phyloP scores from a whole-genome alignment of 2,329 filamentous ascomycete species.

The Tolypocladium capitatum region DNA sequence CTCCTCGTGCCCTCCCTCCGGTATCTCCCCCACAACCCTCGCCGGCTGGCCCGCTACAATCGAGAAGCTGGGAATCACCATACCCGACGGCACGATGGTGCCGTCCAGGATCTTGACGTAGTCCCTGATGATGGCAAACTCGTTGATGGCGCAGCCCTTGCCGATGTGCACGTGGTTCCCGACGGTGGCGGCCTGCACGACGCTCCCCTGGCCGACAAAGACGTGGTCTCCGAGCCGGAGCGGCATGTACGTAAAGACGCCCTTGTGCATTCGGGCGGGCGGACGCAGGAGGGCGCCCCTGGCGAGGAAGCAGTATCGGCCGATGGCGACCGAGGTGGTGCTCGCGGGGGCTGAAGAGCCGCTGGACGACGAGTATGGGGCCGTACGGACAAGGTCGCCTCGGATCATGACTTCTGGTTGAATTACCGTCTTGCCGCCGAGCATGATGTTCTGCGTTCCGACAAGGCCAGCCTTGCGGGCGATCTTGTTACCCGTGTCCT shows the following conservation, averaged over 20 bases:
- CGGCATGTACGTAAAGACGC: conserved; percentile 68
- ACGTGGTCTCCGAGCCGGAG: conserved; percentile 92
- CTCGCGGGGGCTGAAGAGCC: conserved; percentile 28
- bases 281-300: conserved; percentile 68
- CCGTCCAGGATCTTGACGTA: conserved; percentile 80
- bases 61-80: conserved; percentile 86
- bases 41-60: conserved; percentile 79
- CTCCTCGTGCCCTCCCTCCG: conserved; percentile 53
- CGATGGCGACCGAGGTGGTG: conserved; percentile 69
- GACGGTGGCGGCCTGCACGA: conserved; percentile 73
- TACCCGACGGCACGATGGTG: conserved; percentile 69
- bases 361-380: conserved; percentile 25
- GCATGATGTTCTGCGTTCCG: conserved; percentile 94
- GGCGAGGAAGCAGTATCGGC: conserved; percentile 81
- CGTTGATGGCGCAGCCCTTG: conserved; percentile 60
- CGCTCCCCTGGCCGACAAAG: conserved; percentile 62
- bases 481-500: conserved; percentile 98
- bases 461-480: conserved; percentile 83
- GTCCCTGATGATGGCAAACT: conserved; percentile 87
- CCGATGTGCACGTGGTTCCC: conserved; percentile 82
- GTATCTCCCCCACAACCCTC: conserved; percentile 67
- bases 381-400: conserved; percentile 63
- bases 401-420: conserved; percentile 90
- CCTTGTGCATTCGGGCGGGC: conserved; percentile 70
- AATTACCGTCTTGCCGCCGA: conserved; percentile 91